A percentile compares a stretch with the other conserved stretches of the same genome.
These are phyloP conservation scores for Lantana camara DNA, from an alignment of 257 asterid species.

Conservation along the genomic window DNA sequence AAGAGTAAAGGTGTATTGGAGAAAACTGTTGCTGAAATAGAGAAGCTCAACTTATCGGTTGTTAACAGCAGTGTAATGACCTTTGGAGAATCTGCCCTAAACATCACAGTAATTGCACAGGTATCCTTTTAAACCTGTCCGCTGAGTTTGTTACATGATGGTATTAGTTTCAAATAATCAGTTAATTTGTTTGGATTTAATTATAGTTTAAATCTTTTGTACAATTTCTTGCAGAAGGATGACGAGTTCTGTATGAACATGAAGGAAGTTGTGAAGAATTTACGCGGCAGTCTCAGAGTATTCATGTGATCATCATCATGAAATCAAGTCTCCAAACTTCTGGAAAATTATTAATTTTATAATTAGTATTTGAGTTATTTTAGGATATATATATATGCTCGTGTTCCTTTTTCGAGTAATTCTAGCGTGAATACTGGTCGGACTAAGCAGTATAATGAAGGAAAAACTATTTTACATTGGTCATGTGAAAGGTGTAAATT, in stretches of 20 bases:
- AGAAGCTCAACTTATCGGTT: conserved; percentile 60
- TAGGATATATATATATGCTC: too few species aligned
- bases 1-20: conserved; percentile 61
- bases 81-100: conserved; percentile 68
- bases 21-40: conserved; percentile 48
- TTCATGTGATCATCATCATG: conserved; percentile 24
- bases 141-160: too few species aligned
- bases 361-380: too few species aligned
- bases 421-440: too few species aligned
- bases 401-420: too few species aligned
- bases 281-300: conserved; percentile 27
- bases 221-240: too few species aligned
- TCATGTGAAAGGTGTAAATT: too few species aligned
- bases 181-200: too few species aligned
- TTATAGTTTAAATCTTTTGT: too few species aligned
- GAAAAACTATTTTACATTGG: too few species aligned
- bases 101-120: conserved; percentile 67
- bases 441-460: too few species aligned
- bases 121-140: conserved; percentile 27
- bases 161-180: too few species aligned
- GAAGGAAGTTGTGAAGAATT: conserved; percentile 46
- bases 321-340: neutral
- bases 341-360: neutral
- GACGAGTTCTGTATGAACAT: conserved; percentile 27
- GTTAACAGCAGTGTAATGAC: conserved; percentile 58